Evolutionary conservation across 208 protist genomes (phyloP).

Genomic region (Vickermania spadyakhi): DNA sequence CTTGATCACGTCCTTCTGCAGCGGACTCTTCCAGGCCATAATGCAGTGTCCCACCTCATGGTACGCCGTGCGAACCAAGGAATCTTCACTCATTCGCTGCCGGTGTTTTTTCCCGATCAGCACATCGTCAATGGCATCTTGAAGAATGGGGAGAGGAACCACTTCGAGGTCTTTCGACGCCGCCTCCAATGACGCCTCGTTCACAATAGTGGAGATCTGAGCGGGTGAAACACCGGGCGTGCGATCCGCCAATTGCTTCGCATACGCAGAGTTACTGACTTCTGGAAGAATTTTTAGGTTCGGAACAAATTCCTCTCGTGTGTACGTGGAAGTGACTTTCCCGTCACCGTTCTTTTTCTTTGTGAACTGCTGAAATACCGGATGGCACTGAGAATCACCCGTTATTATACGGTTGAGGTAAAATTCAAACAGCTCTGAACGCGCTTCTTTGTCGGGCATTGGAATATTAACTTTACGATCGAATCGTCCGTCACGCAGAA

Average conservation of each 20-base stretch:
- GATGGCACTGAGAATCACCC: constrained; percentile 77
- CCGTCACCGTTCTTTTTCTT: constrained; percentile 28
- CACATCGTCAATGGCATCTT: constrained; percentile 88
- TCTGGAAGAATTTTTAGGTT: constrained; percentile 67
- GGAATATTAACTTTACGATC: constrained; percentile 90
- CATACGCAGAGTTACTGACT: constrained; percentile 74
- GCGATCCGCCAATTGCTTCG: constrained; percentile 62
- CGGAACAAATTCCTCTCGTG: constrained; percentile 18
- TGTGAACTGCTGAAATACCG: constrained; percentile 70
- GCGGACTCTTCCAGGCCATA: constrained; percentile 84
- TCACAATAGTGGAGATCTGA: constrained; percentile 96
- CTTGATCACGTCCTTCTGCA: constrained; percentile 90
- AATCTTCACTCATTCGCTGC: constrained; percentile 79
- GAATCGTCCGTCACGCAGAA: constrained; percentile 89
- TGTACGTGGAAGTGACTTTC: constrained; percentile 3
- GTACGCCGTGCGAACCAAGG: constrained; percentile 89
- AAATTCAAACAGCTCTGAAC: constrained; percentile 84
- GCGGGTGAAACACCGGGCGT: constrained; percentile 92
- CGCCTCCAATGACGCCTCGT: constrained; percentile 93
- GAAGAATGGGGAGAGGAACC: constrained; percentile 64
- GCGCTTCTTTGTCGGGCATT: constrained; percentile 83
- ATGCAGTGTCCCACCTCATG: constrained; percentile 98
- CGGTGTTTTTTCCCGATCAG: constrained; percentile 92
- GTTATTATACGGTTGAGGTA: constrained; percentile 86
- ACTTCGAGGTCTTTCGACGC: constrained; percentile 70